Base-by-base conservation (phyloP, 495 filamentous ascomycete genomes). In the Cladorrhinum samala region DNA sequence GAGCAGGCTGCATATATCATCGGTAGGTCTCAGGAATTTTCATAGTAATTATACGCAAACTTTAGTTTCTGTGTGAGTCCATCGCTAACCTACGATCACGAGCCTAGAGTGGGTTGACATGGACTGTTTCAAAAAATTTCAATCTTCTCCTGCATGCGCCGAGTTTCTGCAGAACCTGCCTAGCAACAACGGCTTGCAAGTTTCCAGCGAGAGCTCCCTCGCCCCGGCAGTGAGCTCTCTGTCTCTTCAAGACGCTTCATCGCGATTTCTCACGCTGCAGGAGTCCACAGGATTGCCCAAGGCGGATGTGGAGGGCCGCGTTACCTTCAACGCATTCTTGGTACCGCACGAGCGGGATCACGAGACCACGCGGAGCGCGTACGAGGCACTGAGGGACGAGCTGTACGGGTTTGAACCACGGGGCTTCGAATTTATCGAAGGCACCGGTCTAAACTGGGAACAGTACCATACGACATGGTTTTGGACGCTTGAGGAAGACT, bases 1-100 rank as follows among this genome's bases (percentile, higher is more conserved):
- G 59, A 65, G 59, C 54, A 62, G 53, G 62, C 62, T 45, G 59
- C 50, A 38, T 59, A 44, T 21, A 65, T 65, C 16, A 51, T 62
- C 24, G 2, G 62, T 65, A 36, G 49, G 59, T 60, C 0, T 61
- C 45, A 25, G 27, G 9, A 2, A 50, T 43, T 40, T 4, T 14
- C 37, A 40, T 14, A 40, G 14, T 13, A 13, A 40, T n/a, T n/a
- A n/a, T n/a, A n/a, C n/a, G n/a, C n/a, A n/a, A n/a, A n/a, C n/a
- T n/a, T n/a, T n/a, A 40, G 11, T 4, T 40, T 17, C 37, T 40
- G 14, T 6, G 4, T n/a, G 6, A 40, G 5, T 14, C 11, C 11
- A 40, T 14, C 14, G 11, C 37, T 40, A 40, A 40, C 13, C 37
- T 40, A 17, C 18, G 14, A 40, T 40, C 1, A 13, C 18, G 37